Evolutionary conservation across 1,139 yeast genomes (phyloP), one percentile per base, ranked within the genome.

Genomic region (Nadsonia starkeyi-henricii): DNA sequence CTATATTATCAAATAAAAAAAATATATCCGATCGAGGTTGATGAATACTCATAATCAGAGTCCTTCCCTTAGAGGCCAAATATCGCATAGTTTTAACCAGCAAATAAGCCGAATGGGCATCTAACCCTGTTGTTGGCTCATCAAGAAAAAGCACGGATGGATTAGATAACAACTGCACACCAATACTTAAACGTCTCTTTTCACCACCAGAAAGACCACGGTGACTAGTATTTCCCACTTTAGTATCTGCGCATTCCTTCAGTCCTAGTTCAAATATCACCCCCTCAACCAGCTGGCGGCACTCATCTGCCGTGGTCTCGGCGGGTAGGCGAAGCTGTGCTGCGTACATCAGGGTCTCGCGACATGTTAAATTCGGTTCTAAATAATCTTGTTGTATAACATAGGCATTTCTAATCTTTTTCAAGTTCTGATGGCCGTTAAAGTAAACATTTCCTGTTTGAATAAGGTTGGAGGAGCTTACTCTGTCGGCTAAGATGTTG

Each of bases 51-150:
- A 85, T 67, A 3, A 85, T 70, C 36, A 85, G 72, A 0, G 93
- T 83, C 44, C 88, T 74, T 0, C 93, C 91, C 17, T 77, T 72
- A 33, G 73, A 65, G 0, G 81, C 74, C 41, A 78, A 58, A 53
- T 75, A 73, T 54, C 77, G 75, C 52, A 86, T 70, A 0, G 85
- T 77, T 50, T 73, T 70, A n/a, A 85, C 75, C 45, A 85, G 67
- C 52, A 79, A 68, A 55, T 72, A 76, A 0, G 95, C 88, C 12
- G 88, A 79, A 49, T 79, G 78, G 2, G 95, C 81, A 61, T 86
- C 95, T 36, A 86, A 66, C 0, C 95, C 95, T 0, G 95, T 85
- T 0, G 95, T 86, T 1, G 95, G 95, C 58, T 86, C 95, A 61
- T 86, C 96, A 45, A 86, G 66, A 57, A 85, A 85, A 53, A 86